Base-by-base conservation (phyloP, 208 protist genomes). In the Leishmania amazonensis region DNA sequence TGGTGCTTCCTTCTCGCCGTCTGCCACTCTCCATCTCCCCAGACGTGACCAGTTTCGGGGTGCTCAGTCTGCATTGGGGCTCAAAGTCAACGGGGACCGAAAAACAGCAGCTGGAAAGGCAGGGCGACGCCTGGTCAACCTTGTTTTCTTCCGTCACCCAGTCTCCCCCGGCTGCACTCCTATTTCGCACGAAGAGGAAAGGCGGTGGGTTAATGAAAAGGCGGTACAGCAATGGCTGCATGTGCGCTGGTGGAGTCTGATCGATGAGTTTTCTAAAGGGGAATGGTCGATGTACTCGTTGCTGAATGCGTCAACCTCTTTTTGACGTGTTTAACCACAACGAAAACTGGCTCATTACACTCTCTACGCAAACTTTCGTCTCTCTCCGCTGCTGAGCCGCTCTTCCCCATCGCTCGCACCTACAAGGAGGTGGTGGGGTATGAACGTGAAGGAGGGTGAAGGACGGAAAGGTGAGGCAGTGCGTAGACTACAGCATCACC, bases 401-500 rank as follows among this genome's bases (percentile, higher is more conserved):
- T 74, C 31, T 21, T 31, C n/a, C n/a, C 45, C 28, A 2, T 6
- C 45, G 38, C 45, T 31, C 11, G 45, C 67, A 35, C 42, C 13
- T 13, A 74, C 28, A 53, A 38, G 15, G 47, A 35, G 19, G 31
- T 11, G 24, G 31, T 11, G 9, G 11, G 38, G 70, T 35, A 72
- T 49, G 24, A 72, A 17, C 1, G 71, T 42, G 71, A 7, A 40
- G 60, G 35, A 28, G 45, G 24, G 60, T 17, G 28, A 42, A 60
- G 47, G 45, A 51, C 17, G 49, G 7, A 60, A 53, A 31, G 76
- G 15, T 51, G 17, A 13, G 28, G 8, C 13, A 31, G 28, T 62
- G 57, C 57, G 57, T 58, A 8, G 19, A 21, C 88, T 93, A 99
- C 58, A 99, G 83, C 89, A 99, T 97, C 24, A 99, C 95, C 38